Percentiles rank a stretch among this genome's conserved stretches.
These are phyloP conservation scores for Chalciporus piperatus DNA, from an alignment of 768 basidiomycete genomes.

Conservation along the genomic window DNA sequence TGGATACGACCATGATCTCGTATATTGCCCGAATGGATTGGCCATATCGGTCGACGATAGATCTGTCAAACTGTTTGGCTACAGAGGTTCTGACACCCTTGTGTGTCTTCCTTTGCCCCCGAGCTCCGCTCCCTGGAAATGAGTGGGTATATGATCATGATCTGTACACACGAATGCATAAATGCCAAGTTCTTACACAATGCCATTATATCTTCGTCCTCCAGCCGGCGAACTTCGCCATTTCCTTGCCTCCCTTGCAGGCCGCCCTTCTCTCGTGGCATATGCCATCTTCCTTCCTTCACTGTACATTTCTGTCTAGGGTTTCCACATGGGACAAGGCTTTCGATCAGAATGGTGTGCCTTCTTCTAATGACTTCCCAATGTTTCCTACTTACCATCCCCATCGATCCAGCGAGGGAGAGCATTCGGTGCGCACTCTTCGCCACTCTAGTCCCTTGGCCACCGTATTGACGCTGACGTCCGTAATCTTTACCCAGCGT, in stretches of 20 bases:
- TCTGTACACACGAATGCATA: conserved; percentile 36
- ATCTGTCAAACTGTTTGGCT: conserved; percentile 36
- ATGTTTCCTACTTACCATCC: conserved; percentile 32
- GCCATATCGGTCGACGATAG: conserved; percentile 34
- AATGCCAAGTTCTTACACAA: conserved; percentile 36
- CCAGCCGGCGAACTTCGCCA: conserved; percentile 20
- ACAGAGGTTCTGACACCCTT: conserved; percentile 34
- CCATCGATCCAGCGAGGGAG: conserved; percentile 27
- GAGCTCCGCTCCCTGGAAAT: conserved; percentile 41
- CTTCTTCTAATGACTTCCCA: conserved; percentile 33
- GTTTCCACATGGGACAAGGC: conserved; percentile 36
- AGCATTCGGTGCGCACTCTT: conserved; percentile 24
- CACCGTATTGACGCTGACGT: conserved; percentile 11
- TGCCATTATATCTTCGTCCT: conserved; percentile 30
- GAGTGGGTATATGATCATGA: conserved; percentile 36
- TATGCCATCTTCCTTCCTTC: conserved; percentile 30
- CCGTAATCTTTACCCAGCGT: conserved; percentile 17
- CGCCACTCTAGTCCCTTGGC: neutral
- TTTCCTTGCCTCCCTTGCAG: conserved; percentile 21
- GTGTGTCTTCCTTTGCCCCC: conserved; percentile 38
- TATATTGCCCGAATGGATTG: conserved; percentile 30
- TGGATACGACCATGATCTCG: conserved; percentile 19
- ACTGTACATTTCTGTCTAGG: conserved; percentile 29
- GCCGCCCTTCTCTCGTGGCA: conserved; percentile 21
- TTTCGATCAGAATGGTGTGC: conserved; percentile 37